These are phyloP conservation scores for Sporothrix luriei DNA, from an alignment of 2,329 filamentous ascomycete genomes.

Conservation along the genomic window DNA sequence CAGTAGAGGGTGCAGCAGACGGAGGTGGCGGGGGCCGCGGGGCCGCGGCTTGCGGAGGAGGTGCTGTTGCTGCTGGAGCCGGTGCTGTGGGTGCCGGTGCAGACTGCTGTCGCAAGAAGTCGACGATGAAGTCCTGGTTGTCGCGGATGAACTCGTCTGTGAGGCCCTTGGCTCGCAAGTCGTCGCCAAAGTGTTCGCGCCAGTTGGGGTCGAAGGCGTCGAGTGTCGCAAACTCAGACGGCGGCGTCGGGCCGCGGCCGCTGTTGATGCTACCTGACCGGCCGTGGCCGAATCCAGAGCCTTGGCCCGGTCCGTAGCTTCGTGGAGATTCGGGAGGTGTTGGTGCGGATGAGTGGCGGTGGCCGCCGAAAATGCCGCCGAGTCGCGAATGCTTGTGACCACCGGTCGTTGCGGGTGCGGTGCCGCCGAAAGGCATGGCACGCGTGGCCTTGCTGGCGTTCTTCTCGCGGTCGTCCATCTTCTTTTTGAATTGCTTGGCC, in stretches of 20 bases:
- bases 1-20: conserved; percentile 39
- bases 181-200: conserved; percentile 67
- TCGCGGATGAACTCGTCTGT: conserved; percentile 68
- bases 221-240: conserved; percentile 62
- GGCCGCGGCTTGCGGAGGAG: conserved; percentile 33
- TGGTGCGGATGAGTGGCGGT: conserved; percentile 55
- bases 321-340: conserved; percentile 62
- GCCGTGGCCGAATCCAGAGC: conserved; percentile 37
- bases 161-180: conserved; percentile 63
- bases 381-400: conserved; percentile 53
- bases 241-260: conserved; percentile 40
- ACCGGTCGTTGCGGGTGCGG: conserved; percentile 43
- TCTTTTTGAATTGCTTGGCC: conserved; percentile 94
- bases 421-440: conserved; percentile 71
- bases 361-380: conserved; percentile 64
- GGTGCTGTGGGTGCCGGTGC: conserved; percentile 24
- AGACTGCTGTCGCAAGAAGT: conserved; percentile 63
- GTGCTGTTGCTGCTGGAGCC: conserved; percentile 26
- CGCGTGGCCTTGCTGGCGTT: conserved; percentile 86
- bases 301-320: conserved; percentile 43
- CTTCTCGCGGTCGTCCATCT: conserved; percentile 95
- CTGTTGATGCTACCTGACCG: conserved; percentile 46
- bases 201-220: conserved; percentile 67
- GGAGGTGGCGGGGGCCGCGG: conserved; percentile 31
- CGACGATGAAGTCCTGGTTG: conserved; percentile 69